Evolutionary conservation across 2,329 filamentous ascomycete species (phyloP).

Genomic region (Talaromyces sp.): DNA sequence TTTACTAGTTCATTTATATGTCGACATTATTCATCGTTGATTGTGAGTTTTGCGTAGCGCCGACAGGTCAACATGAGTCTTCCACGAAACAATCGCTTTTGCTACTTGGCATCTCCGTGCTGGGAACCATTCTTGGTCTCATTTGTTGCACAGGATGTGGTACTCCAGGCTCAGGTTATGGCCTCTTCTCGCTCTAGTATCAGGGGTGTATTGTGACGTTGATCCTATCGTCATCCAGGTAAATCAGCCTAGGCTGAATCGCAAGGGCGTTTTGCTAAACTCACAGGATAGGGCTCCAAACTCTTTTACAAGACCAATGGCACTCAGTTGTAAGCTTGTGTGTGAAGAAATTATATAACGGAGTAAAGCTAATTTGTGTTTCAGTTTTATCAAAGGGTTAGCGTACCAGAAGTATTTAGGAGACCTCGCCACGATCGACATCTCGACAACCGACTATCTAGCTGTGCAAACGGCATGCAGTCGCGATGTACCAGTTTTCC

Average conservation of each 20-base stretch:
- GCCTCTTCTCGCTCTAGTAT: slow-evolving; percentile 28
- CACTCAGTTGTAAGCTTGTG: slow-evolving; percentile 64
- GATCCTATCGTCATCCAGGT: slow-evolving; percentile 62
- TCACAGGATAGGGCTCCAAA: slow-evolving; percentile 58
- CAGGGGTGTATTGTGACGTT: slow-evolving; percentile 34
- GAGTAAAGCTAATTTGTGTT: slow-evolving; percentile 26
- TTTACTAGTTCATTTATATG: no score
- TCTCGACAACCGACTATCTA: slow-evolving; percentile 70
- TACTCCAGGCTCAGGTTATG: background rate
- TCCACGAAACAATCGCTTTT: no score
- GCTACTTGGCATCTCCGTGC: no score
- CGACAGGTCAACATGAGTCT: no score
- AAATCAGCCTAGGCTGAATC: slow-evolving; percentile 12
- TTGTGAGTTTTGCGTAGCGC: no score
- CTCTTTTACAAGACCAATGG: slow-evolving; percentile 81
- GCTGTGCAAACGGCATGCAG: slow-evolving; percentile 65
- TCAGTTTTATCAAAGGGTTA: slow-evolving; percentile 77
- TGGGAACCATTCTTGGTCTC: no score
- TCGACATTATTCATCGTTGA: no score
- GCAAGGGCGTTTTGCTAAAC: slow-evolving; percentile 6
- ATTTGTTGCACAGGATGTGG: background rate
- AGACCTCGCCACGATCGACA: slow-evolving; percentile 42
- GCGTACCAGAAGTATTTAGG: slow-evolving; percentile 68
- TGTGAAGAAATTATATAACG: slow-evolving; percentile 11
- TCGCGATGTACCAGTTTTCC: slow-evolving; percentile 75